Percentiles rank a stretch among this genome's conserved stretches.
These are phyloP conservation scores for Sordaria brevicollis DNA, from an alignment of 495 filamentous ascomycete genomes.

Conservation along the genomic window DNA sequence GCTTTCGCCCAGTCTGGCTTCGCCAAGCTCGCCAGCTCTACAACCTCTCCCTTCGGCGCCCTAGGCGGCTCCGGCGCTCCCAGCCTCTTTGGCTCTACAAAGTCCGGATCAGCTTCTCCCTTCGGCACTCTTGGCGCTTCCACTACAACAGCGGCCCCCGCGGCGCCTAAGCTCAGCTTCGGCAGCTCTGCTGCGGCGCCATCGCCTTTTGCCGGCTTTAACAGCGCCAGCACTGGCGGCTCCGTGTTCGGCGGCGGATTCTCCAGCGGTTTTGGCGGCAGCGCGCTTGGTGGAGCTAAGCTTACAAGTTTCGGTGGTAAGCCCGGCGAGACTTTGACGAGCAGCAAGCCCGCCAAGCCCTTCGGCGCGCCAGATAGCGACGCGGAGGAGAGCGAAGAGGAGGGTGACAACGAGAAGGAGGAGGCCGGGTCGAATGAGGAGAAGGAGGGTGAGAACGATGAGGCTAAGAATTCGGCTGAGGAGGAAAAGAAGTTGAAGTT, in stretches of 20 bases:
- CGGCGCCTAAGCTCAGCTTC: conserved; percentile 24
- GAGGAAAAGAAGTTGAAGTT: conserved; percentile 58
- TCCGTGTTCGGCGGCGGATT: conserved; percentile 24
- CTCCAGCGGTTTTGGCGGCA: conserved; percentile 44
- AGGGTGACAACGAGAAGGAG: conserved; percentile 17
- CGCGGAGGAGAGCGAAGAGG: conserved; percentile 38
- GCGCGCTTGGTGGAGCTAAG: conserved; percentile 38
- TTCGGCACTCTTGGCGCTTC: conserved; percentile 18
- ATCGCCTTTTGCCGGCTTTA: conserved; percentile 17
- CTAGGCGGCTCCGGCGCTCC: conserved; percentile 24
- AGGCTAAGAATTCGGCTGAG: conserved; percentile 30
- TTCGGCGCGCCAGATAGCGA: conserved; percentile 64
- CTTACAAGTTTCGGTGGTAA: conserved; percentile 57
- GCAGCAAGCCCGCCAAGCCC: conserved; percentile 50
- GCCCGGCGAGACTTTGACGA: conserved; percentile 44
- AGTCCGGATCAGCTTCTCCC: conserved; percentile 25
- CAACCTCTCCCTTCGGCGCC: conserved; percentile 33
- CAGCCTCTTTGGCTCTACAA: conserved; percentile 25
- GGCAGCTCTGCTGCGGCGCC: conserved; percentile 12
- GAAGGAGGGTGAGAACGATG: conserved; percentile 31
- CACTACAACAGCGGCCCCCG: conserved; percentile 21
- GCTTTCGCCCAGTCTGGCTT: conserved; percentile 43
- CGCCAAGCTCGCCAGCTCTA: conserved; percentile 36
- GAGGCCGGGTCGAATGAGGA: conserved; percentile 29
- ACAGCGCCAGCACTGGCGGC: conserved; percentile 6